A percentile compares a stretch with the other conserved stretches of the same genome.
Conservation (phyloP, 2,329 filamentous ascomycete genomes). For the Chrysoporthe deuterocubensis region DNA sequence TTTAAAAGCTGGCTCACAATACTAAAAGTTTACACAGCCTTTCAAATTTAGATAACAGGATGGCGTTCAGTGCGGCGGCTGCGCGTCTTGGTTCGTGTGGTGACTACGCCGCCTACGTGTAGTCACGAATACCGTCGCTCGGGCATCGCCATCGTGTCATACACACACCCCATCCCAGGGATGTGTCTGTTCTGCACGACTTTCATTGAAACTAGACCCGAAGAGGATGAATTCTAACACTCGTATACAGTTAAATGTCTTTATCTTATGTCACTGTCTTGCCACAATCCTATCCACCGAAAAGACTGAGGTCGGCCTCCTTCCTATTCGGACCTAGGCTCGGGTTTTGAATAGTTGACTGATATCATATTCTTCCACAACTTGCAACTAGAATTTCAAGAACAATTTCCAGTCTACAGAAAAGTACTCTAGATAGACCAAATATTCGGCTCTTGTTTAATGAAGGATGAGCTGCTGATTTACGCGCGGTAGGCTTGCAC, state of each 20-base stretch:
- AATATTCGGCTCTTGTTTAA: too few species aligned
- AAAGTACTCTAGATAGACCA: background rate
- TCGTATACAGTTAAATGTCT: background rate
- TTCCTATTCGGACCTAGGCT: constrained; percentile 12
- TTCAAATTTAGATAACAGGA: background rate
- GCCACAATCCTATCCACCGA: background rate
- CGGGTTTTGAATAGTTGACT: constrained; percentile 10
- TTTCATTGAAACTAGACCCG: background rate
- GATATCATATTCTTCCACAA: background rate
- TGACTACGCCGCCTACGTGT: background rate
- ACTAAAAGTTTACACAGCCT: too few species aligned
- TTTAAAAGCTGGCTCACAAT: background rate
- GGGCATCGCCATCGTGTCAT: background rate
- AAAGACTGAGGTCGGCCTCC: constrained; percentile 2
- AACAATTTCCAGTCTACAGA: background rate
- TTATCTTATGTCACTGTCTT: background rate
- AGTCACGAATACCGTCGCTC: background rate
- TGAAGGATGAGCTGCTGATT: background rate
- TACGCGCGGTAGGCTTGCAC: too few species aligned
- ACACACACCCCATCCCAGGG: background rate
- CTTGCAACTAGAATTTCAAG: background rate
- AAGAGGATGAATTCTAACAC: background rate
- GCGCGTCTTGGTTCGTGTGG: background rate
- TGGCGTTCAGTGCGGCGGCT: too few species aligned
- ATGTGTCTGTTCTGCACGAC: background rate